Base-by-base conservation (phyloP, 1,284 basidiomycete genomes). In the Fistulinella cinereoalba region DNA sequence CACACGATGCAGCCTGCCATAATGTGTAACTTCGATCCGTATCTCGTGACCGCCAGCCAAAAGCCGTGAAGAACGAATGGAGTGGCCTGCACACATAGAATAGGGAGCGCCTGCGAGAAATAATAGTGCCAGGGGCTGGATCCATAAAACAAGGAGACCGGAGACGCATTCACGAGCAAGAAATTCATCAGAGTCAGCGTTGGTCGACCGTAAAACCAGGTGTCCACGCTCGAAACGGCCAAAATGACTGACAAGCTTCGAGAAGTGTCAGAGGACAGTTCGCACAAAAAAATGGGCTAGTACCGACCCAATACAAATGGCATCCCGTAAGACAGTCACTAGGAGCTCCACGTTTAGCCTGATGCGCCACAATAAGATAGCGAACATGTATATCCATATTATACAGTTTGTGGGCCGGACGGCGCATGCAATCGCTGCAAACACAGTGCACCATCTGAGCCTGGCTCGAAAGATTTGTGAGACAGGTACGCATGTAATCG, bases 71-170 rank as follows among this genome's bases (percentile, higher is more conserved):
- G 52, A 32, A 80, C 78, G 61, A 88, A 93, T 1, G 87, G 90
- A 16, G 92, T 70, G 0, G 82, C 61, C 0, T 88, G 85, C 4
- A 81, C 81, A 53, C 84, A 83, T 16, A 96, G 71, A 44, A 97
- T 79, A 0, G 96, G 95, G 1, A 98, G 58, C 0, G 79, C 94
- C 69, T 97, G 94, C 0, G 80, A 77, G 28, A 97, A 51, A 62
- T 99, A 98, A 66, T 91, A 99, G 60, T 96, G 87, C 81, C 84
- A 88, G 1, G 87, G 71, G 51, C 82, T 91, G 3, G 75, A 70
- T n/a, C 97, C 97, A 63, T 99, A 99, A 65, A 97, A 98, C n/a
- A 86, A 70, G 0, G 97, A 95, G 16, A 98, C 77, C 3, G 81
- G 75, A 2, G 87, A 87, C 1, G 92, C 71, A 60, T 97, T 96